Conservation (phyloP, 2,329 filamentous ascomycete species). For the Claviceps sp. region DNA sequence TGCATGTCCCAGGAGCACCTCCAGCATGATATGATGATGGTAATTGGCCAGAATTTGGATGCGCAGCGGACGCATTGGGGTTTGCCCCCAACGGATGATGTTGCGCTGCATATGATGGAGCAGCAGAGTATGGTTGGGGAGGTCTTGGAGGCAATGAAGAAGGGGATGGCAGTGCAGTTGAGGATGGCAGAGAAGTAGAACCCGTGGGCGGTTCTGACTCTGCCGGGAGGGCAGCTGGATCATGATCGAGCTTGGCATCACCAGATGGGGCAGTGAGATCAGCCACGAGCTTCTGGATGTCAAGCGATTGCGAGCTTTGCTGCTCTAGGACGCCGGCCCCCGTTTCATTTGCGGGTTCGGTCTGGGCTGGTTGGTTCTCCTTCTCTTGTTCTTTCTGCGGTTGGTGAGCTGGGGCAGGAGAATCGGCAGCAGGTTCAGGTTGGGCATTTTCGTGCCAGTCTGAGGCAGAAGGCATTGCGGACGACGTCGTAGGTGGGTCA, state of each 20-base stretch:
- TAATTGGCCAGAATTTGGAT: constrained; percentile 19
- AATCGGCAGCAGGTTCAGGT: constrained; percentile 8
- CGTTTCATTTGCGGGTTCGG: constrained; percentile 16
- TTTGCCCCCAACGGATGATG: constrained; percentile 20
- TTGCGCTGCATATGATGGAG: constrained; percentile 25
- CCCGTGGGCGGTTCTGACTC: constrained; percentile 14
- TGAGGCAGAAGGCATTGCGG: constrained; percentile 9
- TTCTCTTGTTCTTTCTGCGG: constrained; percentile 11
- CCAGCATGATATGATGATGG: constrained; percentile 21
- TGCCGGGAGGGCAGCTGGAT: constrained; percentile 14
- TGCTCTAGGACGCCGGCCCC: constrained; percentile 16
- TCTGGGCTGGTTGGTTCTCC: constrained; percentile 7
- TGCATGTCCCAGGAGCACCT: constrained; percentile 18
- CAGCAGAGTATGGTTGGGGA: constrained; percentile 24
- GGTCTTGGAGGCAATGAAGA: constrained; percentile 35
- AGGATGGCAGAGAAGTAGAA: constrained; percentile 16
- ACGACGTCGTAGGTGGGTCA: constrained; percentile 17
- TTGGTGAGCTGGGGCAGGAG: constrained; percentile 13
- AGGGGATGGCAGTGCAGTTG: constrained; percentile 22
- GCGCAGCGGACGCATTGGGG: constrained; percentile 17
- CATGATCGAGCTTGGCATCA: constrained; percentile 18
- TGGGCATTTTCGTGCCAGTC: constrained; percentile 8
- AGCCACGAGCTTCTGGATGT: constrained; percentile 28
- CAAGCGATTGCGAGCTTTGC: constrained; percentile 17
- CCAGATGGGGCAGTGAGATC: constrained; percentile 24